Percentiles rank a stretch among this genome's conserved stretches.
Conservation (phyloP, 2,329 filamentous ascomycete genomes). For the Exophiala spinifera region DNA sequence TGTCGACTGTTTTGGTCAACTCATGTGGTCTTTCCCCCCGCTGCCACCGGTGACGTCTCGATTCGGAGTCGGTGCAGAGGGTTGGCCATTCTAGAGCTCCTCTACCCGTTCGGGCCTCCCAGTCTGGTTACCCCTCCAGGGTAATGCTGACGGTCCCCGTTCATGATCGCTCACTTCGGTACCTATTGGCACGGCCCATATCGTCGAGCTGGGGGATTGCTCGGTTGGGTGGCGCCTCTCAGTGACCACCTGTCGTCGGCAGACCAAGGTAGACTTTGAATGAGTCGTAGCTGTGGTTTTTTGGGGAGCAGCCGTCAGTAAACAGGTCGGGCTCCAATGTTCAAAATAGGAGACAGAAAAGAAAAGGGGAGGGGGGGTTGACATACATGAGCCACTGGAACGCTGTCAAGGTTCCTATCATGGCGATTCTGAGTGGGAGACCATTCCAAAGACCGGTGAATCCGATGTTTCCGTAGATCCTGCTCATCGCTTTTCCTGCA, state of each 20-base stretch:
- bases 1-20: too few species aligned
- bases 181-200: too few species aligned
- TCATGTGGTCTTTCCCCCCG: too few species aligned
- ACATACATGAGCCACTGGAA: slow-evolving; percentile 28
- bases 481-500: slow-evolving; percentile 69
- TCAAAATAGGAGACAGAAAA: too few species aligned
- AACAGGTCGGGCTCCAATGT: neutral
- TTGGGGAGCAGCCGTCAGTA: neutral
- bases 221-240: slow-evolving; percentile 21
- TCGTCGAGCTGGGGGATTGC: too few species aligned
- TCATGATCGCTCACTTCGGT: too few species aligned
- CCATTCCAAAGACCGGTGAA: slow-evolving; percentile 91
- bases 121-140: too few species aligned
- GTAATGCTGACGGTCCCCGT: too few species aligned
- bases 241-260: slow-evolving; percentile 72
- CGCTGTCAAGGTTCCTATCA: slow-evolving; percentile 67
- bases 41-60: too few species aligned
- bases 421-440: slow-evolving; percentile 78
- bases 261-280: slow-evolving; percentile 86
- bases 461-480: slow-evolving; percentile 84
- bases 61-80: too few species aligned
- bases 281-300: slow-evolving; percentile 61
- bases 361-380: neutral
- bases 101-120: too few species aligned
- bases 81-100: too few species aligned